Evolutionary conservation across 176 grass and related monocot species (phyloP).

Genomic region (Bolboschoenus planiculmis): DNA sequence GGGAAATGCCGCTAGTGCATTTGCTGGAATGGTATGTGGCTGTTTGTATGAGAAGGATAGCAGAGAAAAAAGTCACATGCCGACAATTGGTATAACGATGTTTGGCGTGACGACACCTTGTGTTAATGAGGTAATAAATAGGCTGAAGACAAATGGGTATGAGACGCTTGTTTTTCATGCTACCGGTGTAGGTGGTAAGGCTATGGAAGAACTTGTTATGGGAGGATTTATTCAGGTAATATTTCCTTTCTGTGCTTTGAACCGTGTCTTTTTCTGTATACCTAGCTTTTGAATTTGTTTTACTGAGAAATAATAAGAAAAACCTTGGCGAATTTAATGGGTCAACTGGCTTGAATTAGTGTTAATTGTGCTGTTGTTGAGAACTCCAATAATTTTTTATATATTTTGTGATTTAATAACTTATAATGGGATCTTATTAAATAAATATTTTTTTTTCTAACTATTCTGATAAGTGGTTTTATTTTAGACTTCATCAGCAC

Average conservation of each 20-base stretch:
- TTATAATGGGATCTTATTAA: no score
- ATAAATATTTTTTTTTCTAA: no score
- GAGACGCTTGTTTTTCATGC: constrained; percentile 95
- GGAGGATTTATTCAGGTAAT: constrained; percentile 83
- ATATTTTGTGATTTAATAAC: no score
- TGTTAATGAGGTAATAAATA: constrained; percentile 68
- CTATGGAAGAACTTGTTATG: constrained; percentile 89
- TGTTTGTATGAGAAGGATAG: constrained; percentile 45
- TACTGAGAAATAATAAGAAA: not conserved
- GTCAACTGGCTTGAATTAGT: not conserved
- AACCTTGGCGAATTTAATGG: not conserved
- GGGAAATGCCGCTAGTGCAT: constrained; percentile 71
- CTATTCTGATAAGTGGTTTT: no score
- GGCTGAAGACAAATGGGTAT: constrained; percentile 65
- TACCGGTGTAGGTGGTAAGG: constrained; percentile 86
- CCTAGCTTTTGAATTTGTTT: constrained; percentile 1
- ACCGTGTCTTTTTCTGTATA: not conserved
- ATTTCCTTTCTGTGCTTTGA: not conserved
- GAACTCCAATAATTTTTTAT: no score
- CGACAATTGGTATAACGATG: constrained; percentile 84
- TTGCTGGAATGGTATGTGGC: constrained; percentile 62
- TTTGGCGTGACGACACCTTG: constrained; percentile 91
- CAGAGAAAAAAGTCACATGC: constrained; percentile 35
- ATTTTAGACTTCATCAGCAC: no score
- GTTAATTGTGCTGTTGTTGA: no score